A percentile compares a stretch with the other conserved stretches of the same genome.
Conservation (phyloP, 257 asterid genomes). For the Fraxinus excelsior region DNA sequence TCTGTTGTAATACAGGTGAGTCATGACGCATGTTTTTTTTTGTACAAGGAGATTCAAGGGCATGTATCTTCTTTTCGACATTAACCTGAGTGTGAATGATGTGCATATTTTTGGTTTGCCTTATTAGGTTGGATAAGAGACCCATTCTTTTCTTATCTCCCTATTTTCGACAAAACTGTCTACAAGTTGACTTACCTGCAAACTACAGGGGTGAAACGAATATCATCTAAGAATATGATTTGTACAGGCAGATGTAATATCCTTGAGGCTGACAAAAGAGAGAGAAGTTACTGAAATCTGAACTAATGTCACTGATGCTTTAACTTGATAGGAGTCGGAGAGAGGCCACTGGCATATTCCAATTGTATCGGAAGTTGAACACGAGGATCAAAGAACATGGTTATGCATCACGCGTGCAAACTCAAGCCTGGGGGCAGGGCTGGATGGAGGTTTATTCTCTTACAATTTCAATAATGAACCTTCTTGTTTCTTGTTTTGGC, state of each 20-base stretch:
- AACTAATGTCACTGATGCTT: conserved; percentile 20
- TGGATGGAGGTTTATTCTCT: conserved; percentile 32
- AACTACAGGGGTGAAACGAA: not conserved
- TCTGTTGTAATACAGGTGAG: conserved; percentile 86
- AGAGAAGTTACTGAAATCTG: not conserved
- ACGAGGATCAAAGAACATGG: conserved; percentile 70
- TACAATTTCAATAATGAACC: conserved; percentile 1
- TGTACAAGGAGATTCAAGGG: too few species aligned
- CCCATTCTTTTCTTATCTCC: too few species aligned
- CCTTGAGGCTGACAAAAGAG: not conserved
- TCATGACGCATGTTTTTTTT: not conserved
- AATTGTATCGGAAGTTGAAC: conserved; percentile 53
- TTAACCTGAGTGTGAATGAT: too few species aligned
- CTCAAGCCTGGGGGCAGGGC: conserved; percentile 29
- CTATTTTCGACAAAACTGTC: not conserved
- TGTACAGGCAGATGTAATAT: not conserved
- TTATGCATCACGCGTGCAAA: conserved; percentile 63
- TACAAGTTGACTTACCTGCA: not conserved
- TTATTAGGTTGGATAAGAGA: too few species aligned
- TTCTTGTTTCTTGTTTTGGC: not conserved
- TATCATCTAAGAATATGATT: not conserved
- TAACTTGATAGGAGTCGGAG: conserved; percentile 64
- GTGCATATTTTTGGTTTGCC: too few species aligned
- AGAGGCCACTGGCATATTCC: conserved; percentile 93
- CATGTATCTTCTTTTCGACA: too few species aligned